Conservation (phyloP, 2,329 filamentous ascomycete genomes). For the Ophiostoma himal-ulmi region DNA sequence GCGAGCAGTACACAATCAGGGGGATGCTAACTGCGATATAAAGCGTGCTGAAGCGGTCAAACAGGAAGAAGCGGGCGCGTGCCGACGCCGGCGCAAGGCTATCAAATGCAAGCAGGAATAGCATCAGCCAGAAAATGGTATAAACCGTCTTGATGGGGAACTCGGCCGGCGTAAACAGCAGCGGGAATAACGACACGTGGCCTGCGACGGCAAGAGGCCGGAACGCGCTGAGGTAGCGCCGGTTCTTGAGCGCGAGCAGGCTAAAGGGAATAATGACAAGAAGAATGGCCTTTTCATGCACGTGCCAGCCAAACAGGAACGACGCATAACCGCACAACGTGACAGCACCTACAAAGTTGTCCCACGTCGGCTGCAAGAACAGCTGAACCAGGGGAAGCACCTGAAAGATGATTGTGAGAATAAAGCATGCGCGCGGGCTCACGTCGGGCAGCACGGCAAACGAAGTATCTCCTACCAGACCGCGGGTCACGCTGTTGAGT, state of each 20-base stretch:
- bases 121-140: constrained; percentile 82
- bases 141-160: constrained; percentile 93
- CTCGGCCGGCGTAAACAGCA: constrained; percentile 86
- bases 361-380: constrained; percentile 74
- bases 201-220: constrained; percentile 86
- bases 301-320: constrained; percentile 97
- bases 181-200: constrained; percentile 89
- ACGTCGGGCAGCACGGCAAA: constrained; percentile 92
- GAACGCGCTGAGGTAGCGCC: constrained; percentile 86
- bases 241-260: constrained; percentile 81
- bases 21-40: constrained; percentile 90
- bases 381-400: constrained; percentile 73
- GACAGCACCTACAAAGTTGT: constrained; percentile 80
- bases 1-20: constrained; percentile 78
- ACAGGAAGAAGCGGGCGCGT: constrained; percentile 74
- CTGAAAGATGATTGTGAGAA: constrained; percentile 77
- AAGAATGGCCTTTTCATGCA: constrained; percentile 94
- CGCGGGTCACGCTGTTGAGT: constrained; percentile 82
- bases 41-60: constrained; percentile 83
- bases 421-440: constrained; percentile 71
- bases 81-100: constrained; percentile 76
- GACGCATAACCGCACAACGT: constrained; percentile 94
- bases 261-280: constrained; percentile 94
- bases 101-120: constrained; percentile 83
- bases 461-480: constrained; percentile 84